Percentiles rank a stretch among this genome's conserved stretches.
Evolutionary conservation across 192 early-diverging fungal genomes (phyloP).

Genomic region (Entomortierella parvispora): DNA sequence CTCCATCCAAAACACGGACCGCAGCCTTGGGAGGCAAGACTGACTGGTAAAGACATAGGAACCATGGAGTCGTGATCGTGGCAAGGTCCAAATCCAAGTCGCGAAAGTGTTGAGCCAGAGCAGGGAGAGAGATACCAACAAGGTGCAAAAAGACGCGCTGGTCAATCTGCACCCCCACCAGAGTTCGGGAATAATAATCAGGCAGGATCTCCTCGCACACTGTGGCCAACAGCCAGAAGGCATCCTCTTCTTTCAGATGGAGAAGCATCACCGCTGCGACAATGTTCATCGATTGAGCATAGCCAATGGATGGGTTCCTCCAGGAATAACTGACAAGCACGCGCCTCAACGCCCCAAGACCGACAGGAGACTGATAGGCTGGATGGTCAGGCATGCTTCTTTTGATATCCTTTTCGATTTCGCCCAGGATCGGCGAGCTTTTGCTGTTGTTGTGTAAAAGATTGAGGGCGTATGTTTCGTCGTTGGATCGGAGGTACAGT

Average conservation of each 20-base stretch:
- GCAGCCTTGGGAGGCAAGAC: constrained; percentile 9
- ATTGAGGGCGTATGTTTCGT: constrained; percentile 25
- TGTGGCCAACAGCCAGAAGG: constrained; percentile 38
- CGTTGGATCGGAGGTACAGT: constrained; percentile 17
- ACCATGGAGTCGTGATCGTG: constrained; percentile 47
- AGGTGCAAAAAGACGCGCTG: constrained; percentile 42
- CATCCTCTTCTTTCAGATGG: constrained; percentile 47
- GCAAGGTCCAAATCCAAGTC: constrained; percentile 36
- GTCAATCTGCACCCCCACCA: constrained; percentile 34
- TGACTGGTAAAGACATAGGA: constrained; percentile 38
- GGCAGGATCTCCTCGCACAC: constrained; percentile 44
- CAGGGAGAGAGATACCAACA: constrained; percentile 18
- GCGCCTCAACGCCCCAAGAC: constrained; percentile 31
- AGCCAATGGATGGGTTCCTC: constrained; percentile 36
- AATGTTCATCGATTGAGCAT: constrained; percentile 54
- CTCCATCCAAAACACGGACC: constrained; percentile 36
- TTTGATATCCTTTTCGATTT: constrained; percentile 46
- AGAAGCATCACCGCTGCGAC: constrained; percentile 28
- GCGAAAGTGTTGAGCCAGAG: constrained; percentile 16
- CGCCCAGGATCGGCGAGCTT: constrained; percentile 5
- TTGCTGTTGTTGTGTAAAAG: constrained; percentile 9
- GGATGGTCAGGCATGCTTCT: constrained; percentile 48
- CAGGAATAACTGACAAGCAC: constrained; percentile 30
- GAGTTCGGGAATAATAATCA: constrained; percentile 38
- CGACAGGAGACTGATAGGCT: constrained; percentile 34